Conservation (phyloP, 139 green algal species). For the Ostreobium quekettii region DNA sequence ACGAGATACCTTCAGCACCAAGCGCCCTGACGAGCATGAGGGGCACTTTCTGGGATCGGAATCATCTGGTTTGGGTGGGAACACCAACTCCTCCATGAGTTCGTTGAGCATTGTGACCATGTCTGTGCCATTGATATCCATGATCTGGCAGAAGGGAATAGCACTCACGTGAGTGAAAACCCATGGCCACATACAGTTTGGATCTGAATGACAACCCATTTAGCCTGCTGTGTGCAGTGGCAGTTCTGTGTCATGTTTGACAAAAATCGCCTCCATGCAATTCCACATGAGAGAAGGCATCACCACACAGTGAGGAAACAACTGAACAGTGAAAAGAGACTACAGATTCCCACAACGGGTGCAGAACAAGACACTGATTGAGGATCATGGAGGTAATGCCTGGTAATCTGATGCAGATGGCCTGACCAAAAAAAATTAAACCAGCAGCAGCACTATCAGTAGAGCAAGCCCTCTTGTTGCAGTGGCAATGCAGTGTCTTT, state of each 20-base stretch:
- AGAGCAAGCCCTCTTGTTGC: no score
- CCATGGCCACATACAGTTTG: slow-evolving; percentile 18
- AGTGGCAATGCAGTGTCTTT: no score
- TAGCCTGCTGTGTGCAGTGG: slow-evolving; percentile 24
- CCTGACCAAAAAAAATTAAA: no score
- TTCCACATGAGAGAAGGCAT: slow-evolving; percentile 36
- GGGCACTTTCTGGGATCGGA: slow-evolving; percentile 41
- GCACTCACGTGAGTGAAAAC: no score
- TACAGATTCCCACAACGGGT: no score
- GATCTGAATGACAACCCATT: slow-evolving; percentile 59
- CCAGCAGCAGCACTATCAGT: no score
- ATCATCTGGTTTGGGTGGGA: slow-evolving; percentile 19
- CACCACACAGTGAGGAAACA: no score
- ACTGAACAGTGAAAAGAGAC: no score
- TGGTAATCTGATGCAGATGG: no score
- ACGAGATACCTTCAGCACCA: slow-evolving; percentile 49
- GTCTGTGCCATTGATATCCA: slow-evolving; percentile 29
- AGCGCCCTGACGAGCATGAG: slow-evolving; percentile 34
- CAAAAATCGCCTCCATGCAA: slow-evolving; percentile 36
- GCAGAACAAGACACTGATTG: no score
- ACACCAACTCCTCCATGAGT: slow-evolving; percentile 33
- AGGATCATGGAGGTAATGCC: no score
- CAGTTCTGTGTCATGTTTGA: neutral
- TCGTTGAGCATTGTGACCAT: slow-evolving; percentile 59
- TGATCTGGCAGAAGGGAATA: neutral